Percentiles rank a stretch among this genome's conserved stretches.
These are phyloP conservation scores for Talaromyces sp. DNA, from an alignment of 2,329 filamentous ascomycete species.

Conservation along the genomic window DNA sequence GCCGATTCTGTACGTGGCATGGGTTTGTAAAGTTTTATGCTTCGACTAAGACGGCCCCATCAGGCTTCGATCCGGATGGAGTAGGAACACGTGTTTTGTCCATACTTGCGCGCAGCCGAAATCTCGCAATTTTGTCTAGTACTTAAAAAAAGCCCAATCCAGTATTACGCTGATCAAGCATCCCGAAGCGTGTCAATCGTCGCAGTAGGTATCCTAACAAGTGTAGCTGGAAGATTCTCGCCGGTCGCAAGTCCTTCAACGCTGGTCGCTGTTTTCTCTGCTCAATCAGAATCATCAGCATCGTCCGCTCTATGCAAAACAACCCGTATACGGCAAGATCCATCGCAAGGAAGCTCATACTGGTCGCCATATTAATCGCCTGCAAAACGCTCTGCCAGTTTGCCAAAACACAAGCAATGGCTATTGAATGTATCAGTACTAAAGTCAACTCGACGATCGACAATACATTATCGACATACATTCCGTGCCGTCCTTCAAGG, in stretches of 20 bases:
- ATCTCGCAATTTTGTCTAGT: neutral
- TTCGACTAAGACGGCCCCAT: neutral
- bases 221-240: constrained; percentile 36
- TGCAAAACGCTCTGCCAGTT: constrained; percentile 66
- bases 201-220: constrained; percentile 43
- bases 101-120: neutral
- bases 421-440: constrained; percentile 33
- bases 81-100: constrained; percentile 4
- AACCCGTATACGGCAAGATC: neutral
- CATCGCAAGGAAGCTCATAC: constrained; percentile 41
- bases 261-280: constrained; percentile 16
- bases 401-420: constrained; percentile 62
- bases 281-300: constrained; percentile 4
- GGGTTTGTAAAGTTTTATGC: neutral
- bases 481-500: constrained; percentile 61
- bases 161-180: neutral
- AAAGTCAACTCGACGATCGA: neutral
- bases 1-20: neutral
- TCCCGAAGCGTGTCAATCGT: constrained; percentile 20
- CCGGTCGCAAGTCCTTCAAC: neutral
- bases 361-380: constrained; percentile 62
- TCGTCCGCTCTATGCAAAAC: neutral
- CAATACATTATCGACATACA: constrained; percentile 34
- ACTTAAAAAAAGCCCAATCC: neutral
- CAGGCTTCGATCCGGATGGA: neutral